Evolutionary conservation across 257 asterid genomes (phyloP), one percentile per base, ranked within the genome.

Genomic region (Linderniella brevidens): DNA sequence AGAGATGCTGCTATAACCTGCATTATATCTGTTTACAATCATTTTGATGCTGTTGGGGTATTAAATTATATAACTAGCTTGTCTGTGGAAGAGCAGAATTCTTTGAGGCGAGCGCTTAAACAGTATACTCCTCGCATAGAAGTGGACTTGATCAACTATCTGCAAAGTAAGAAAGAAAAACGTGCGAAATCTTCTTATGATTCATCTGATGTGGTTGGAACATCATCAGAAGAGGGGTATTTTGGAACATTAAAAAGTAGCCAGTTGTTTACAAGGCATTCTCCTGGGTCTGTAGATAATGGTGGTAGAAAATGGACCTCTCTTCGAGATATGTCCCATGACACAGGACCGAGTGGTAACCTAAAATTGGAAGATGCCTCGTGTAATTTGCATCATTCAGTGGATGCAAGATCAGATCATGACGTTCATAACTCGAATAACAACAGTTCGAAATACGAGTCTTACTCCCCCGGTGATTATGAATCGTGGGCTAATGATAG

Each of bases 71-170:
- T 90, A 59, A 79, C 81, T 62, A 81, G 94, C 69, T 70, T 90
- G 71, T 81, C 99, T 17, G 80, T 90, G 66, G 96, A 90, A 69
- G 99, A 86, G 54, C 99, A 90, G 63, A 90, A 85, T 68, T 76
- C 94, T 37, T 64, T 90, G 71, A 82, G 99, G 50, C 76, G 99
- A 54, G 96, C 92, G 53, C 93, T 90, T 50, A 90, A 90, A 69
- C 96, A 85, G 68, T 71, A 81, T 54, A 90, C 99, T 52, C 99
- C 99, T 54, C 99, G 99, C 60, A 81, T 90, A 50, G 99, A 90
- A 73, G 99, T 90, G 48, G 99, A 90, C 45, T 65, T 90, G 76
- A 79, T 90, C 93, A 90, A 85, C 68, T 85, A 72, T 73, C 65
- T 90, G 51, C 99, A 90, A 61, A 81, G 71, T 75, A 90, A 90